Percentiles rank a stretch among this genome's conserved stretches.
Conservation (phyloP, 1,284 basidiomycete species). For the Anthracocystis setariae region DNA sequence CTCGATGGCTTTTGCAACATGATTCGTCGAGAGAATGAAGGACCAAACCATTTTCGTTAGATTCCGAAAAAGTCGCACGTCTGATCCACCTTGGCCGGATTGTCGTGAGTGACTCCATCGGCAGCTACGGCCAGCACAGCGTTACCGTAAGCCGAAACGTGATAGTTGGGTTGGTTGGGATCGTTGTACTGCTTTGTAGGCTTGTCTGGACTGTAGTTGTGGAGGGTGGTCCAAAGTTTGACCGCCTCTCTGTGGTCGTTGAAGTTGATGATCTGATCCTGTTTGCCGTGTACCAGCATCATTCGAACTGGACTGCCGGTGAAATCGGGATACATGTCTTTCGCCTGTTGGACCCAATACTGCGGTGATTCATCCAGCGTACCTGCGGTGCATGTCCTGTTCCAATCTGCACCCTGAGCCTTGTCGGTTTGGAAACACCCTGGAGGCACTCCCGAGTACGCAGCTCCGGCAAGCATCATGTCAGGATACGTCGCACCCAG, state of each 20-base stretch:
- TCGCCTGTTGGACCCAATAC: constrained; percentile 22
- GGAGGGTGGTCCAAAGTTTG: constrained; percentile 27
- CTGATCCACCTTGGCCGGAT: constrained; percentile 16
- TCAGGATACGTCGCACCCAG: constrained; percentile 14
- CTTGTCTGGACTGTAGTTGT: constrained; percentile 8
- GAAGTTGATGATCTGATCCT: constrained; percentile 17
- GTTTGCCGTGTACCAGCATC: constrained; percentile 29
- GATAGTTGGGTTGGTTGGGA: constrained; percentile 15
- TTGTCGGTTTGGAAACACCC: constrained; percentile 17
- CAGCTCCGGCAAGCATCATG: constrained; percentile 12
- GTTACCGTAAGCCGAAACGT: constrained; percentile 15
- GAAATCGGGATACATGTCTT: constrained; percentile 22
- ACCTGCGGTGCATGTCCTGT: constrained; percentile 15
- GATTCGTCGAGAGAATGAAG: too few species aligned
- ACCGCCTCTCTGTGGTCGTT: constrained; percentile 22
- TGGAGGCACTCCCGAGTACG: constrained; percentile 24
- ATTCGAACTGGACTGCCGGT: constrained; percentile 11
- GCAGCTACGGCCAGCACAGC: constrained; percentile 22
- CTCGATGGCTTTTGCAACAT: too few species aligned
- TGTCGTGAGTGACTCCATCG: constrained; percentile 20
- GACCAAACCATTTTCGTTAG: not conserved
- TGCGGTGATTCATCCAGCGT: constrained; percentile 4
- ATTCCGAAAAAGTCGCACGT: constrained; percentile 24
- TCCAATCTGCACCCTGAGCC: constrained; percentile 10
- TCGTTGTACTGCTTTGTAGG: constrained; percentile 15